Base-by-base conservation (phyloP, 306 rosid genomes). In the Vigna angularis region DNA sequence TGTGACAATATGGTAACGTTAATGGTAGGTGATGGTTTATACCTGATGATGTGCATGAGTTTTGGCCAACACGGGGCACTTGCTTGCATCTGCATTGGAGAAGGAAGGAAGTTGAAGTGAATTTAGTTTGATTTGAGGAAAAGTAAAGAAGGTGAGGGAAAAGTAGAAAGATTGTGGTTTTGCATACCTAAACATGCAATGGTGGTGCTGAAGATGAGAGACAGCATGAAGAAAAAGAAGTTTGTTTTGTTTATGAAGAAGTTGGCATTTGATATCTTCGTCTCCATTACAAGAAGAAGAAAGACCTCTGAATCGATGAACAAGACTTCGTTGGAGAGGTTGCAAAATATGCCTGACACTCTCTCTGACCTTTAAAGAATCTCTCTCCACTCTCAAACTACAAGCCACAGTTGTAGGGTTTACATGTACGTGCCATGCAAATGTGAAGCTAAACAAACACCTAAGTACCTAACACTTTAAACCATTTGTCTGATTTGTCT, bases 201-300 rank as follows among this genome's bases (percentile, higher is more conserved):
- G 28, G 44, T 74, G 72, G 14, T 48, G 87, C 36, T 82, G 81
- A 90, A 75, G 69, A 79, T 66, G 9, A 85, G 77, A 81, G 86
- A 88, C 81, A 88, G 78, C 70, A 77, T 36, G 80, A 73, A 79
- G 79, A 76, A 79, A 74, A 76, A 34, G 78, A 67, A 76, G 72
- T 57, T 63, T 69, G 66, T 81, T 71, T 66, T 89, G 71, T 61
- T 81, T 63, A 67, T 34, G 58, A 73, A 68, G 59, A 79, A 70
- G 18, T 42, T 66, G 14, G 59, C 32, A 80, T 78, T 80, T 14
- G 74, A 74, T 73, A 78, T 77, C 79, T 83, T 88, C 87, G 83
- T 82, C 91, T 89, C 98, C 98, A 94, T 94, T 79, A 55, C 30
- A 82, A 84, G 59, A 84, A 76, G 61, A 63, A 42, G 42, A 49